Evolutionary conservation across 2,329 filamentous ascomycete species (phyloP), one percentile per base, ranked within the genome.

Genomic region (Aureobasidium sp.): DNA sequence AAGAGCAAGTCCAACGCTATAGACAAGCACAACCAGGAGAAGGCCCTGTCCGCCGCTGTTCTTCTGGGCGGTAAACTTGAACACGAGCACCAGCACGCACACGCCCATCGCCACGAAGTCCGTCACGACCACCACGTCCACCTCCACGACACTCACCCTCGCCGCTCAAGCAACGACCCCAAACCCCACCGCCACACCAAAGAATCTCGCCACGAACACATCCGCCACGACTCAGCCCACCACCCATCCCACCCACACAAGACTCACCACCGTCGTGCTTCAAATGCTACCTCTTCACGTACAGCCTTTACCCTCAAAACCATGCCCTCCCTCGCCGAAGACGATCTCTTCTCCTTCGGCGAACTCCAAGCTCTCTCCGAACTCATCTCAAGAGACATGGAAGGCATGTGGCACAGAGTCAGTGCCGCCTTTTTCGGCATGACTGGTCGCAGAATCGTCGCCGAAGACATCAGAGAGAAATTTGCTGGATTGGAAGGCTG

Each of bases 391-490:
- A 70, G 73, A 49, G 79, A 80, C 65, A 69, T 75, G 59, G 68
- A 71, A 37, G 68, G 74, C 65, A 74, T 75, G 45, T 83, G 80
- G 80, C 64, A 77, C 15, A 69, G 76, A 5, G 70, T 83, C 2
- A 76, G 77, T 50, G 76, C 74, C 57, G 70, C 71, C 27, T 82
- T 82, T 71, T 76, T 71, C 60, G 78, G 81, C 60, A 75, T 75
- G 69, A 82, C 79, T 1, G 79, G 79, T 2, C 71, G 78, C 44
- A 69, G 78, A 31, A 81, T 82, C 52, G 73, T 91, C 9, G 79
- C 82, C 54, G 76, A 74, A 47, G 87, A 91, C 39, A 79, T 88
- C 8, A 77, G 78, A 52, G 73, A 76, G 17, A 86, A 88, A 68
- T 77, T 91, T 15, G 78, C 82, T 45, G 76, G 76, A 1, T 82